Evolutionary conservation across 169 alveolate species (phyloP).

Genomic region (Besnoitia besnoiti): DNA sequence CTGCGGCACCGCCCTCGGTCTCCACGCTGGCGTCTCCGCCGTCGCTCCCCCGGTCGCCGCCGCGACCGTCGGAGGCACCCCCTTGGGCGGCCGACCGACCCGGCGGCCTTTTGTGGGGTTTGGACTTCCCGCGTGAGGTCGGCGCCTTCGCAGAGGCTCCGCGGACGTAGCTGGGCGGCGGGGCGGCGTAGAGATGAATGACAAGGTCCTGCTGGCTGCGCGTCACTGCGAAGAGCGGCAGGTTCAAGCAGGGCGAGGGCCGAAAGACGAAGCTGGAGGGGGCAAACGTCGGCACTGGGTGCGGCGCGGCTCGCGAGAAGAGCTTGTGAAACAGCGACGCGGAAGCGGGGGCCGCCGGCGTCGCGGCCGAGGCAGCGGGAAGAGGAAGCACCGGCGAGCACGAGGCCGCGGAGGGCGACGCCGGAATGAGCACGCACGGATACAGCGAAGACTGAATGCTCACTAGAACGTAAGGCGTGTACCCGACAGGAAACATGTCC

Average conservation of each 20-base stretch:
- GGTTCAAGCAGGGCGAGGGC: neutral
- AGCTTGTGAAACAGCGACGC: slow-evolving; percentile 29
- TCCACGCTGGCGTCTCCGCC: neutral
- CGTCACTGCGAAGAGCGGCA: neutral
- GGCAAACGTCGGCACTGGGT: slow-evolving; percentile 26
- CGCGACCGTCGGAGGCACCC: neutral
- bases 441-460: slow-evolving; percentile 24
- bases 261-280: neutral
- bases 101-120: neutral
- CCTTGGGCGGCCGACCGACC: neutral
- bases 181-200: slow-evolving; percentile 29
- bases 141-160: neutral
- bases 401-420: neutral
- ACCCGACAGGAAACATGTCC: neutral
- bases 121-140: neutral
- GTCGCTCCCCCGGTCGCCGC: neutral
- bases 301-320: slow-evolving; percentile 30
- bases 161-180: slow-evolving; percentile 8
- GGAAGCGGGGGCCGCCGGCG: slow-evolving; percentile 12
- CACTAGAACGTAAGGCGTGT: slow-evolving; percentile 33
- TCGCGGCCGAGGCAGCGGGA: slow-evolving; percentile 8
- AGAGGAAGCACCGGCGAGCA: slow-evolving; percentile 6
- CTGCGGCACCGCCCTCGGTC: neutral
- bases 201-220: slow-evolving; percentile 1
- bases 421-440: slow-evolving; percentile 23